Evolutionary conservation across 306 rosid species (phyloP), one percentile per base, ranked within the genome.

Genomic region (Canavalia gladiata): DNA sequence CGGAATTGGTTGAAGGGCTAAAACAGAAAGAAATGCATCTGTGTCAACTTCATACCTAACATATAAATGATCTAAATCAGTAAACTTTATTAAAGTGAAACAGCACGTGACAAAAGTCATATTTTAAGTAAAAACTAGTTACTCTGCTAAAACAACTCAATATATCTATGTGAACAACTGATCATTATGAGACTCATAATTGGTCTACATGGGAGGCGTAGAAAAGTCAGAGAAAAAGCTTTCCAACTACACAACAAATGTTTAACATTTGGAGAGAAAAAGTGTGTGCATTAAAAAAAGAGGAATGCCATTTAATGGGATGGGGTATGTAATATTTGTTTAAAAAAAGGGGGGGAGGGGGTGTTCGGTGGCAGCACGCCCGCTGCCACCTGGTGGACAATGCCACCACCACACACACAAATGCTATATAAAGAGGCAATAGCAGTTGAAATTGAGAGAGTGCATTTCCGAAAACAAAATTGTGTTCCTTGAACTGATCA

Each of bases 21-120:
- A 86, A 76, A 93, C 94, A 70, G 98, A 91, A 77, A 95, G 93
- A 90, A 91, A 93, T 57, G 99, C 99, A 88, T 95, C 99, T 8
- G 99, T 95, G 78, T 95, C 99, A 88, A 95, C 90, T 73, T 95
- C 99, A 86, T 87, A 90, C 97, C 99, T 95, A 86, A 73, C 41
- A 82, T 76, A 72, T 63, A 52, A 75, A 87, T 57, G 77, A 87
- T 84, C 49, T 60, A 77, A 79, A 86, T 90, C 85, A 90, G 74
- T 74, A 62, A 69, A 75, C 68, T 79, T 86, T 5, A n/a, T 49
- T 28, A 57, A 68, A 68, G 83, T 50, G 76, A 74, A 58, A 71
- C 55, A 45, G 78, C 31, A 74, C n/a, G 41, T 31, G 42, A 39
- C 63, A 39, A 56, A 55, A 55, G 25, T 12, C 62, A 58, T 72